Base-by-base conservation (phyloP, 192 early-diverging fungal species). In the Umbelopsis sp. region DNA sequence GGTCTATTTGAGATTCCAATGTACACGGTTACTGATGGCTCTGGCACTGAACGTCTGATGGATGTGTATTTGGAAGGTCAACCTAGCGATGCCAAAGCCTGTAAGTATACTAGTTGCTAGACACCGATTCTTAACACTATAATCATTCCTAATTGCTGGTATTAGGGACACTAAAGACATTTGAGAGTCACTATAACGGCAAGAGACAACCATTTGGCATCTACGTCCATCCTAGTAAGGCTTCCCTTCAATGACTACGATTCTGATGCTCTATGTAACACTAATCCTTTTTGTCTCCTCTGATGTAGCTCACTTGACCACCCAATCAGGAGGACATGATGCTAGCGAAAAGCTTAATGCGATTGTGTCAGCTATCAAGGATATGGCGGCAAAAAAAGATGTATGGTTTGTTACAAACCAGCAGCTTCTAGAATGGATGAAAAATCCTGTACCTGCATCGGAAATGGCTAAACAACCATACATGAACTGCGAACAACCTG, bases 381-480 rank as follows among this genome's bases (percentile, higher is more conserved):
- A 74, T 54, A 82, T 82, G 16, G 43, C 80, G 31, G 49, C 76
- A 31, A 75, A 85, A 47, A 77, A 77, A 9, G 85, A 93, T 76
- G 87, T 89, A 3, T 93, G 90, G 88, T 87, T 92, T 78, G 86
- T 93, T 9, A 93, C 88, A n/a, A 83, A 83, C 68, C 81, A 83
- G 44, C 91, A 93, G 70, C 41, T 93, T 41, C 70, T 93, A 16
- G 70, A 88, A 68, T 93, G 88, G 82, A 91, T 92, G 85, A 81
- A 90, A 80, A 91, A 93, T 70, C 91, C 91, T 17, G 91, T 93
- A 4, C 89, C 89, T 0, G 88, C 86, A 4, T 77, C 78, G 47
- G 76, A 93, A 54, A 71, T 93, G 20, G 84, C 78, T 17, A 49
- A 73, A 1, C 89, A 92, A 52, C 73, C 81, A 3, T 90, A 92